phyloP scores from a whole-genome alignment of 2,329 filamentous ascomycete genomes.

The Graphilbum fragrans region DNA sequence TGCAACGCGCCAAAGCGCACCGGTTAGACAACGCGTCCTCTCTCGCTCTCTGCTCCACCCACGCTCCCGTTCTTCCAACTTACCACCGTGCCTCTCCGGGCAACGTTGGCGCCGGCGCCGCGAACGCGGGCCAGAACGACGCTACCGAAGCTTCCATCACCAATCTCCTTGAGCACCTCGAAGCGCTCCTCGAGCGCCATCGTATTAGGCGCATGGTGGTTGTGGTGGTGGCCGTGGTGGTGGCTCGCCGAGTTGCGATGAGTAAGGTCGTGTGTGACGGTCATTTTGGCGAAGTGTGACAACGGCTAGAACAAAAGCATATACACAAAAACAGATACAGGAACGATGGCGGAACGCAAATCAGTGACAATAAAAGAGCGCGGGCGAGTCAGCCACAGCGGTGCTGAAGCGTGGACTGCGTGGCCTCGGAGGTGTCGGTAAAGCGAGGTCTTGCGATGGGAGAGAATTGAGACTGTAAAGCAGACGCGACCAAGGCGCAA shows the following conservation, averaged over 20 bases:
- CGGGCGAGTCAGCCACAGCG: not conserved
- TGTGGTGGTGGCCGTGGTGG: constrained; percentile 21
- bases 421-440: not conserved
- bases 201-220: constrained; percentile 25
- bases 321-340: not conserved
- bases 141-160: constrained; percentile 96
- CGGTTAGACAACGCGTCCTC: not conserved
- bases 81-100: constrained; percentile 86
- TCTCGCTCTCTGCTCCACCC: not conserved
- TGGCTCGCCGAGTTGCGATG: constrained; percentile 51
- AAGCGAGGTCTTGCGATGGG: not conserved
- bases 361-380: not conserved
- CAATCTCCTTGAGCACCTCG: constrained; percentile 94
- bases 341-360: not conserved
- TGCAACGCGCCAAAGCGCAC: constrained; percentile 22
- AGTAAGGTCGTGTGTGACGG: constrained; percentile 61
- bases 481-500: not conserved
- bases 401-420: no score
- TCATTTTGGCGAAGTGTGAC: constrained; percentile 47
- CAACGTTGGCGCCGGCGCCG: constrained; percentile 77
- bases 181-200: constrained; percentile 82
- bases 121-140: constrained; percentile 86
- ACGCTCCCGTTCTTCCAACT: constrained; percentile 23
- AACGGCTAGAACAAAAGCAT: no score
- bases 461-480: not conserved